Conservation (phyloP, 805 yeast genomes). For the Cyberlindnera mycetangii region DNA sequence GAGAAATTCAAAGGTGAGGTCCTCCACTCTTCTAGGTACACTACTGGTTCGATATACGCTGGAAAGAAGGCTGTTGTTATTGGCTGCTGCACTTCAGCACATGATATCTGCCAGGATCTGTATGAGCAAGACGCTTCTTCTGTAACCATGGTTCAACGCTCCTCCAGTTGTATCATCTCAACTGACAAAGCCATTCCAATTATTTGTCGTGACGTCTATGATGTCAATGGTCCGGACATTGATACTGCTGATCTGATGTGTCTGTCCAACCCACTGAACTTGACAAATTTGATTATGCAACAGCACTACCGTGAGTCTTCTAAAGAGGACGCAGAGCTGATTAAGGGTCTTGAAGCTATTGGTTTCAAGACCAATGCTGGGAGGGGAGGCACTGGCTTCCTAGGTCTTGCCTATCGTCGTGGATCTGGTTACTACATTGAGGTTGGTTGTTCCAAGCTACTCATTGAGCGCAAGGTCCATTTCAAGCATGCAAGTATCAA, state of each 20-base stretch:
- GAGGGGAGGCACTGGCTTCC: conserved; percentile 41
- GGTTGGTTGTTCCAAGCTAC: conserved; percentile 41
- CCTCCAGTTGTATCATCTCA: conserved; percentile 42
- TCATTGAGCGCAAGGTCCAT: conserved; percentile 37
- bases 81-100: conserved; percentile 46
- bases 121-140: conserved; percentile 40
- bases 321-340: conserved; percentile 31
- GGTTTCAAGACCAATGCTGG: conserved; percentile 44
- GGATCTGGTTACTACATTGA: conserved; percentile 48
- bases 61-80: conserved; percentile 43
- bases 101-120: conserved; percentile 44
- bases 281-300: conserved; percentile 36
- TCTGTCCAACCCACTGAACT: conserved; percentile 34
- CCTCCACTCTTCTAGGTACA: conserved; percentile 41
- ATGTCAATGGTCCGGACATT: conserved; percentile 35
- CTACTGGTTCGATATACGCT: conserved; percentile 37
- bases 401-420: conserved; percentile 37
- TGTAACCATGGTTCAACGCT: conserved; percentile 44
- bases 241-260: conserved; percentile 39
- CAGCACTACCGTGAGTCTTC: conserved; percentile 35
- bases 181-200: conserved; percentile 33
- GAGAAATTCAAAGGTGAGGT: conserved; percentile 37
- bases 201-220: conserved; percentile 34
- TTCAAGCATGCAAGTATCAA: conserved; percentile 36
- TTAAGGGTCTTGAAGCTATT: conserved; percentile 31